Evolutionary conservation across 2,329 filamentous ascomycete genomes (phyloP).

Genomic region (Paraconiothyrium sp.): DNA sequence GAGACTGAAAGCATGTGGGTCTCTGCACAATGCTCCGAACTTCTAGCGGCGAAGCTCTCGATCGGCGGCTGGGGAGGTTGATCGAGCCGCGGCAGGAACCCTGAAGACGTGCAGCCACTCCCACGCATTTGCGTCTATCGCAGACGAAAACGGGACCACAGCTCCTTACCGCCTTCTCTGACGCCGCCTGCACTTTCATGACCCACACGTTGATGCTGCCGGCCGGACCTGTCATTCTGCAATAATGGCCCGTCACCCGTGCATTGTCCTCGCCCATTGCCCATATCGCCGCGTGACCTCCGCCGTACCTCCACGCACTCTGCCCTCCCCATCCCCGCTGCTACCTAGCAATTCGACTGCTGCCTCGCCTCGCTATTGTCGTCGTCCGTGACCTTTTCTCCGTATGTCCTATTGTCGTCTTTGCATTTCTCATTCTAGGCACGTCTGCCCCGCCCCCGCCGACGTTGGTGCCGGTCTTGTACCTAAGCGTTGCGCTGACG

Average conservation of each 20-base stretch:
- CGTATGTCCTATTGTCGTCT: neutral
- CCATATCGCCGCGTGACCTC: conserved; percentile 11
- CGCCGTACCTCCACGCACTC: neutral
- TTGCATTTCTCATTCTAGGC: conserved; percentile 4
- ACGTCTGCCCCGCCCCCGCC: conserved; percentile 19
- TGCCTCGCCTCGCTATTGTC: neutral
- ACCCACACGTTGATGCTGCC: conserved; percentile 18
- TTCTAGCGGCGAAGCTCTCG: neutral
- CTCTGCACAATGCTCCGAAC: neutral
- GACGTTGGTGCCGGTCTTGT: conserved; percentile 1
- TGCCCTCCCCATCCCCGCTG: neutral
- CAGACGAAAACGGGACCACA: neutral
- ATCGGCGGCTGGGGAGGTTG: neutral
- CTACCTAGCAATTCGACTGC: neutral
- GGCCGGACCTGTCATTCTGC: conserved; percentile 2
- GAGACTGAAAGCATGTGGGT: conserved; percentile 3
- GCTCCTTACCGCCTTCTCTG: conserved; percentile 23
- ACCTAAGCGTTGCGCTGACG: conserved; percentile 10
- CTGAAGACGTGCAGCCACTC: conserved; percentile 6
- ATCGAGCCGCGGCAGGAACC: conserved; percentile 1
- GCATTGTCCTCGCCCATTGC: neutral
- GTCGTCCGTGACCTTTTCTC: neutral
- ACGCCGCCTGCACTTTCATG: conserved; percentile 12
- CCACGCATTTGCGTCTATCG: neutral
- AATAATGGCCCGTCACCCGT: conserved; percentile 8